Evolutionary conservation across 495 filamentous ascomycete species (phyloP).

Genomic region (Penicillium parvum): DNA sequence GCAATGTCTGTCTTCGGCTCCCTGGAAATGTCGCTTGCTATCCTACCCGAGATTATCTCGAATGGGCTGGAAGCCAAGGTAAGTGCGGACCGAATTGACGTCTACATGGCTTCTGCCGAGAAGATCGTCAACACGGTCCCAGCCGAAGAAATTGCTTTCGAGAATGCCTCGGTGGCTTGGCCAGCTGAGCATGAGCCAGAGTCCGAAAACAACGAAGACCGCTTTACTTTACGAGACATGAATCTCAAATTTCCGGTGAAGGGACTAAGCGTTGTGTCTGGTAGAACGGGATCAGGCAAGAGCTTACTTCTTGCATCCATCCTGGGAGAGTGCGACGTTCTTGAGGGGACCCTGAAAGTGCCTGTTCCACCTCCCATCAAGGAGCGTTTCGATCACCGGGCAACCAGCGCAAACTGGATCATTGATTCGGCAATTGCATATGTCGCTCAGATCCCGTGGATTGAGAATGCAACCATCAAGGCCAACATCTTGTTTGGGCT

Average conservation of each 20-base stretch:
- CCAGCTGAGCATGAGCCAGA: slow-evolving; percentile 46
- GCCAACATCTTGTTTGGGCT: slow-evolving; percentile 73
- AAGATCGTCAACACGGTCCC: slow-evolving; percentile 53
- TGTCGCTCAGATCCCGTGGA: slow-evolving; percentile 81
- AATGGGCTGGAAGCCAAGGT: slow-evolving; percentile 66
- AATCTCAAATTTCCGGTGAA: slow-evolving; percentile 61
- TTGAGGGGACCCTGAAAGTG: slow-evolving; percentile 45
- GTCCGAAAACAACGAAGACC: slow-evolving; percentile 48
- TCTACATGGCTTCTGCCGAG: slow-evolving; percentile 65
- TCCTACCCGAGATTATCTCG: slow-evolving; percentile 70
- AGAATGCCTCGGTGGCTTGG: slow-evolving; percentile 71
- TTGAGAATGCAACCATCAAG: slow-evolving; percentile 74
- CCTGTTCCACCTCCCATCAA: slow-evolving; percentile 27
- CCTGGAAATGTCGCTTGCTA: slow-evolving; percentile 64
- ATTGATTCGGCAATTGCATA: slow-evolving; percentile 65
- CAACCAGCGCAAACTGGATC: slow-evolving; percentile 27
- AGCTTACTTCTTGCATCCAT: slow-evolving; percentile 58
- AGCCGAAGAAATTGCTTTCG: slow-evolving; percentile 56
- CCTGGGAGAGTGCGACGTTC: slow-evolving; percentile 55
- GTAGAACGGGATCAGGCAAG: slow-evolving; percentile 60
- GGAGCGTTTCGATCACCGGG: slow-evolving; percentile 24
- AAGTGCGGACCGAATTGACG: slow-evolving; percentile 67
- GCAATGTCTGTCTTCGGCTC: slow-evolving; percentile 68
- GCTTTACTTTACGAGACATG: slow-evolving; percentile 53
- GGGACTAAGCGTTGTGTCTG: slow-evolving; percentile 61